Base-by-base conservation (phyloP, 305 asterid genomes). In the Solanum hybrid region DNA sequence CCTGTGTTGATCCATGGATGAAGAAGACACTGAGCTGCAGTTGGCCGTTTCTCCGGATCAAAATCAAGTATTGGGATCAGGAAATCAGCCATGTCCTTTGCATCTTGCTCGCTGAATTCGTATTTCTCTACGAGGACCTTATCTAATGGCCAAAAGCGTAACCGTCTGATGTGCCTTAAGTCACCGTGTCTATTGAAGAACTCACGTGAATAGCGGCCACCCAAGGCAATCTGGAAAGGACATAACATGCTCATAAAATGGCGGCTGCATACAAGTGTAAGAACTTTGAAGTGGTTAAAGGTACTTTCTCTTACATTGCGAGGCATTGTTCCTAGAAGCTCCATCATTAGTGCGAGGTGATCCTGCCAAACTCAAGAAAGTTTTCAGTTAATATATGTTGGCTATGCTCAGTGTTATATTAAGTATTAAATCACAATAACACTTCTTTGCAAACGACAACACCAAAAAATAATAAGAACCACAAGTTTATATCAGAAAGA, bases 341-440 rank as follows among this genome's bases (percentile, higher is more conserved):
- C 99, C 99, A 97, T 97, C 98, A 97, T 97, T 93, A 97, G 90
- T 73, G 99, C 99, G 93, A 97, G 92, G 93, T 97, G 99, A 93
- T 97, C 99, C 99, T 97, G 92, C 90, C 87, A 28, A 74, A 42
- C 10, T 26, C 73, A 1, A 42, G 87, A 82, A 33, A 42, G 18
- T 22, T 82, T 42, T 28, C 11, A 26, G 28, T 82, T 4, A 8
- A 28, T 82, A 42, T 28, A 82, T 1, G 16, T 26, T 37, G 35
- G 34, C 34, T 39, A 80, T 37, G 86, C n/a, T 40, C 69, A 81
- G 34, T 26, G 69, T 16, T 82, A 28, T 4, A 40, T 26, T 1
- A 28, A 82, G 36, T 42, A 42, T 18, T 16, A 82, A 46, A 42
- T 40, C 3, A 82, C 39, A 82, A 8, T 39, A 80, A 80, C 6